These are phyloP conservation scores for Cryptosporidium ubiquitum DNA, from an alignment of 169 alveolate genomes.

Conservation along the genomic window DNA sequence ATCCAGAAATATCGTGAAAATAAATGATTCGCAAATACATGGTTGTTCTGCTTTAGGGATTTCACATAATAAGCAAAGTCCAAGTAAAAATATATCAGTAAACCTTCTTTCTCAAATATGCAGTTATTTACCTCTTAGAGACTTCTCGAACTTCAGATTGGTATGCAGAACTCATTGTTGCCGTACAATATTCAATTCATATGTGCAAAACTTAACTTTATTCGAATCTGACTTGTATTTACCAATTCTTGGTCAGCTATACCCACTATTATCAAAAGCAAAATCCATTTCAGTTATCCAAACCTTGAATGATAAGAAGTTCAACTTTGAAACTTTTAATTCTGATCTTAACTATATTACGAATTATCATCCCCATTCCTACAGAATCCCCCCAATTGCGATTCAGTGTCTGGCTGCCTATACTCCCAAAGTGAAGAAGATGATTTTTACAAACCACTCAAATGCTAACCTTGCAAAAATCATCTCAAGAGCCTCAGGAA, in stretches of 20 bases:
- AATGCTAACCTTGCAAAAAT: constrained; percentile 69
- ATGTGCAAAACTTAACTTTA: constrained; percentile 38
- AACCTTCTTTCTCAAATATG: constrained; percentile 35
- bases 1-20: constrained; percentile 26
- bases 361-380: not conserved
- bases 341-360: not conserved
- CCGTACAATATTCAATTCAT: constrained; percentile 54
- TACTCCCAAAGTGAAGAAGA: constrained; percentile 61
- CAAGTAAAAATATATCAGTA: constrained; percentile 26
- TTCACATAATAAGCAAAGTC: not conserved
- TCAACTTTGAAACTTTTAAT: not conserved
- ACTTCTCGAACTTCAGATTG: constrained; percentile 24
- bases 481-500: constrained; percentile 70
- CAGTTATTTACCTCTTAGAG: constrained; percentile 33
- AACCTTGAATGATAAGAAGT: not conserved
- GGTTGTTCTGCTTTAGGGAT: constrained; percentile 66
- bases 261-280: constrained; percentile 55
- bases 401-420: constrained; percentile 70
- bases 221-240: constrained; percentile 39
- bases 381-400: constrained; percentile 48
- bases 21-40: constrained; percentile 34
- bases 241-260: constrained; percentile 59
- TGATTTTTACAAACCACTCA: constrained; percentile 56
- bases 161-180: constrained; percentile 66
- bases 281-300: constrained; percentile 25